Evolutionary conservation across 2,329 filamentous ascomycete species (phyloP), one percentile per base, ranked within the genome.

Genomic region (Diplocarpon mali): DNA sequence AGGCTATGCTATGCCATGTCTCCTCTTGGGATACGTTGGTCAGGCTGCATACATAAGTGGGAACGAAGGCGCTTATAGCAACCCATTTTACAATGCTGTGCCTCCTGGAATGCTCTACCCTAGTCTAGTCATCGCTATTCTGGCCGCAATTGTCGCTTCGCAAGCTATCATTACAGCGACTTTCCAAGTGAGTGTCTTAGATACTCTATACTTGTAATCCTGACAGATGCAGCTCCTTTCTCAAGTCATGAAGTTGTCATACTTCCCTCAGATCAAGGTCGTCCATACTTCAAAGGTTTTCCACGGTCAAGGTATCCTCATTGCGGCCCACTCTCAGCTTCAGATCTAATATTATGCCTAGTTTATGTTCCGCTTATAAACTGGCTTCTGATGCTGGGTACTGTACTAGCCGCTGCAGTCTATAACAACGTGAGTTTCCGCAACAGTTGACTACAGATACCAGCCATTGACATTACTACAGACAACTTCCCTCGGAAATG

Each of bases 151-250:
- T 54, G 83, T 89, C 13, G 84, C 84, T 1, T 84, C 78, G 1
- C 84, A 88, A 53, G 84, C 83, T 10, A 81, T 88, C 63, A 86
- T 88, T 42, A 88, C 83, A 0, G 79, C 78, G 3, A 80, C 80
- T 0, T 88, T 88, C 53, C 82, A 85, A 63, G 67, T 57, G 46
- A 31, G 30, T 5, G 30, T 7, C 40, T 12, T 15, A 9, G n/a
- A 5, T 11, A 8, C 15, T 27, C 11, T 1, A 6, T 27, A 12
- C 35, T 31, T 9, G 32, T 13, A 36, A 13, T 13, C 32, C 8
- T 27, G 12, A 36, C 20, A 24, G 20, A 24, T 24, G 7, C 7
- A 85, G 64, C 67, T 75, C 1, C 65, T 88, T 13, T 70, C 74
- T 1, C 82, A 85, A 62, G 72, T 86, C 51, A 86, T 87, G 78